These are phyloP conservation scores for Colletotrichum sp. DNA, from an alignment of 2,329 filamentous ascomycete genomes.

Conservation along the genomic window DNA sequence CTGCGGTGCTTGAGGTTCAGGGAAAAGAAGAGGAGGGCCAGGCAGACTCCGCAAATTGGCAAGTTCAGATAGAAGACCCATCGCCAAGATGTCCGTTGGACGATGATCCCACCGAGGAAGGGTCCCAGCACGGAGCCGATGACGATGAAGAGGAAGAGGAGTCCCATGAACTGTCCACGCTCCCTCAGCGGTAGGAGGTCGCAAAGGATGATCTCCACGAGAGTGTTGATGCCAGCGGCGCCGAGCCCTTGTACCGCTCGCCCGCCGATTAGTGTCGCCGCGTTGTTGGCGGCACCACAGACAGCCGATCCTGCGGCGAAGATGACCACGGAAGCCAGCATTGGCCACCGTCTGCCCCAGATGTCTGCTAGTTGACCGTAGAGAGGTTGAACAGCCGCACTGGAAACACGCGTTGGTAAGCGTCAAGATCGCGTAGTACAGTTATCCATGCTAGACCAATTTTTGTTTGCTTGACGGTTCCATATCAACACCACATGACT, in stretches of 20 bases:
- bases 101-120: slow-evolving; percentile 33
- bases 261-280: slow-evolving; percentile 48
- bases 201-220: slow-evolving; percentile 32
- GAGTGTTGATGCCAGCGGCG: slow-evolving; percentile 22
- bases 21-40: slow-evolving; percentile 25
- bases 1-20: slow-evolving; percentile 25
- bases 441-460: neutral
- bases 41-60: slow-evolving; percentile 28
- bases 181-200: slow-evolving; percentile 54
- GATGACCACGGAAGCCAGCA: slow-evolving; percentile 15
- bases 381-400: slow-evolving; percentile 26
- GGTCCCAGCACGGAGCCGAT: slow-evolving; percentile 34
- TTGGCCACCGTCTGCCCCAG: slow-evolving; percentile 26
- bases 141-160: slow-evolving; percentile 43
- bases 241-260: slow-evolving; percentile 46
- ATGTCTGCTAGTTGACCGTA: slow-evolving; percentile 29
- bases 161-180: slow-evolving; percentile 38
- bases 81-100: slow-evolving; percentile 37
- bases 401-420: neutral
- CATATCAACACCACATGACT: neutral
- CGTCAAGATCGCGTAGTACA: neutral
- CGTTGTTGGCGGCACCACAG: slow-evolving; percentile 23
- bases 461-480: neutral
- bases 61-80: slow-evolving; percentile 52
- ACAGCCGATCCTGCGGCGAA: slow-evolving; percentile 28